A percentile compares a stretch with the other conserved stretches of the same genome.
Conservation (phyloP, 2,329 filamentous ascomycete species). For the Hysterium pulicare region DNA sequence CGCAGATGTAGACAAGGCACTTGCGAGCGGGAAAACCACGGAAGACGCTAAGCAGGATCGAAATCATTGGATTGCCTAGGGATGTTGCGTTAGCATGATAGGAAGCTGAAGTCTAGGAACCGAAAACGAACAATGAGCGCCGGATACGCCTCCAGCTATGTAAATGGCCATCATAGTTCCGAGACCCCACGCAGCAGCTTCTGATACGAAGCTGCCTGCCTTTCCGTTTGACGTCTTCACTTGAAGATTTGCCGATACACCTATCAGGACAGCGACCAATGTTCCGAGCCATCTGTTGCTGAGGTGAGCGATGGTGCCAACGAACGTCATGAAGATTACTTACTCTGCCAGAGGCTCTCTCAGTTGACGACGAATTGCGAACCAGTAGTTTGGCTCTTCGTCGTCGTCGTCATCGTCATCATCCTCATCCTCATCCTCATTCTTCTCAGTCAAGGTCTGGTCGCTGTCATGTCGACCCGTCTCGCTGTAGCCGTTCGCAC, state of each 20-base stretch:
- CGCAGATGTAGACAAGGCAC: slow-evolving; percentile 26
- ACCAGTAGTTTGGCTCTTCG: slow-evolving; percentile 12
- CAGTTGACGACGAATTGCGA: slow-evolving; percentile 10
- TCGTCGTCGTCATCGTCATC: slow-evolving; percentile 6
- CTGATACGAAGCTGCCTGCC: slow-evolving; percentile 8
- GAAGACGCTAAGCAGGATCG: slow-evolving; percentile 24
- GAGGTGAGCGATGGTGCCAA: too few relatives aligned
- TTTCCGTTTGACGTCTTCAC: slow-evolving; percentile 9
- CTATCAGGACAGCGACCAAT: slow-evolving; percentile 9
- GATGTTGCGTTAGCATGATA: background rate
- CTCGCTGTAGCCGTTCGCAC: background rate
- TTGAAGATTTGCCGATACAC: slow-evolving; percentile 12
- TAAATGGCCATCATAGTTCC: slow-evolving; percentile 48
- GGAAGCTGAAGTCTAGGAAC: background rate
- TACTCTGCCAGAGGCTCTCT: slow-evolving; percentile 14
- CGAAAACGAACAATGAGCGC: slow-evolving; percentile 28
- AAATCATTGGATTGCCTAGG: slow-evolving; percentile 13
- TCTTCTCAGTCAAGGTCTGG: slow-evolving; percentile 6
- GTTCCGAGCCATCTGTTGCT: slow-evolving; percentile 6
- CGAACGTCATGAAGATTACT: slow-evolving; percentile 1
- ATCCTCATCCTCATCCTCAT: slow-evolving; percentile 5
- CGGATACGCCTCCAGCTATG: slow-evolving; percentile 41
- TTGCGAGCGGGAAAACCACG: slow-evolving; percentile 33
- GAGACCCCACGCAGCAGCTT: slow-evolving; percentile 43
- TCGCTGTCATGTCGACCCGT: slow-evolving; percentile 3